phyloP scores from a whole-genome alignment of 352 stramenopile species.

The Phytophthora pisi region DNA sequence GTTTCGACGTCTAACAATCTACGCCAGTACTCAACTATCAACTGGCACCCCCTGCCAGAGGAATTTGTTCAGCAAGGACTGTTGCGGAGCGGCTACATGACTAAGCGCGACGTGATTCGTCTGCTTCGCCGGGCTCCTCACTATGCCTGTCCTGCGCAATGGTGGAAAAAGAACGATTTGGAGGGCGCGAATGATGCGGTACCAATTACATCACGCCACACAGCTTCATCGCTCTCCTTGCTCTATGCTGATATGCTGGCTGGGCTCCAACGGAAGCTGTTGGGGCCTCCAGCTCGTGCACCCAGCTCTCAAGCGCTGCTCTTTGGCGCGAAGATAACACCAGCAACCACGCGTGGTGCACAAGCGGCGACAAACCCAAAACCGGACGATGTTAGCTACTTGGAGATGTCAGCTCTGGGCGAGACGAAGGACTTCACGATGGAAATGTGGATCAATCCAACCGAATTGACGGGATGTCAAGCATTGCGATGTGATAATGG shows the following conservation, averaged over 20 bases:
- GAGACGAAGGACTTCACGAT: conserved; percentile 72
- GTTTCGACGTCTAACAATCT: conserved; percentile 3
- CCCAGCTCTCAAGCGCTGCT: conserved; percentile 63
- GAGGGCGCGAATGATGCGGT: conserved; percentile 14
- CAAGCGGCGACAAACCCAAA: conserved; percentile 42
- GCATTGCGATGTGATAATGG: conserved; percentile 80
- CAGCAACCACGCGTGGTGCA: conserved; percentile 15
- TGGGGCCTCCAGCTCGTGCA: conserved; percentile 18
- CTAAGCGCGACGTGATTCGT: conserved; percentile 79
- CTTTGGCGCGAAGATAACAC: conserved; percentile 51
- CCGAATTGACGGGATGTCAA: conserved; percentile 64
- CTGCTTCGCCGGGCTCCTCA: conserved; percentile 64
- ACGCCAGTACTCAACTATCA: conserved; percentile 48
- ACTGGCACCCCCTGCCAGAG: conserved; percentile 81
- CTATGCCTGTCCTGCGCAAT: conserved; percentile 57
- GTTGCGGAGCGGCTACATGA: conserved; percentile 68
- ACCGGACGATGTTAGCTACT: conserved; percentile 63
- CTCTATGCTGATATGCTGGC: conserved; percentile 77
- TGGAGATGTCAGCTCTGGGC: conserved; percentile 68
- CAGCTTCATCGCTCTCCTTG: conserved; percentile 75
- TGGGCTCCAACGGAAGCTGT: conserved; percentile 67
- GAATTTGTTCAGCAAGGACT: conserved; percentile 83
- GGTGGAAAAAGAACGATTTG: conserved; percentile 66
- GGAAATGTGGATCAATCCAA: conserved; percentile 83
- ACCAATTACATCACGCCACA: conserved; percentile 48